Evolutionary conservation across 1,139 yeast genomes (phyloP).

Genomic region (Geotrichum citri-aurantii): DNA sequence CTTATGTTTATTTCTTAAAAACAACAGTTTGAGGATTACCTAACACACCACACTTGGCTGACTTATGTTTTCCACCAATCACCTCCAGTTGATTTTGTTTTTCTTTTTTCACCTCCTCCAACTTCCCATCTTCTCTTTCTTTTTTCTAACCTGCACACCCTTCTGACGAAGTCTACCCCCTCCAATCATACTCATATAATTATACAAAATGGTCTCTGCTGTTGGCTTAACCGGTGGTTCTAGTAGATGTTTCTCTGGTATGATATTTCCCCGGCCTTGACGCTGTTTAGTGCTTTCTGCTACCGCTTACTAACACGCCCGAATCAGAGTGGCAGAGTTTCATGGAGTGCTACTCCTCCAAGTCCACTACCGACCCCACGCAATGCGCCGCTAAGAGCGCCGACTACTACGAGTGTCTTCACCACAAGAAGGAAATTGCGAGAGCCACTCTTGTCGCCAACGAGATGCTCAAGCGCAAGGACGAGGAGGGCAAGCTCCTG

Average conservation of each 20-base stretch:
- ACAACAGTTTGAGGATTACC: background rate
- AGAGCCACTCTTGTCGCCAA: constrained; percentile 22
- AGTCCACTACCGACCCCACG: constrained; percentile 34
- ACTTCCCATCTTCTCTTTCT: background rate
- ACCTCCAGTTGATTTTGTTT: background rate
- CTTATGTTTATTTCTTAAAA: background rate
- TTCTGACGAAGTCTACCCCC: background rate
- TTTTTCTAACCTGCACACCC: background rate
- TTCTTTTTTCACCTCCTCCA: background rate
- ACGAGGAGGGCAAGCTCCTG: constrained; percentile 22
- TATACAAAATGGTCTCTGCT: constrained; percentile 35
- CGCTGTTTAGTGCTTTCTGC: background rate
- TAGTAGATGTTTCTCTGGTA: constrained; percentile 45
- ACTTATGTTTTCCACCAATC: background rate
- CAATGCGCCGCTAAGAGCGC: constrained; percentile 41
- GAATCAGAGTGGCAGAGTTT: constrained; percentile 41
- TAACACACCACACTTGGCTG: background rate
- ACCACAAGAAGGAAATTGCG: constrained; percentile 40
- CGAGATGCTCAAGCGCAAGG: constrained; percentile 28
- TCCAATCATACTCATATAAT: constrained; percentile 2
- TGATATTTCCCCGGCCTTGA: constrained; percentile 19
- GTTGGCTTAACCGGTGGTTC: constrained; percentile 43
- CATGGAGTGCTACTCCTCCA: constrained; percentile 43
- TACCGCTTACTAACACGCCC: background rate
- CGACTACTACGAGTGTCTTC: constrained; percentile 47